A percentile compares a stretch with the other conserved stretches of the same genome.
Evolutionary conservation across 208 protist species (phyloP).

Genomic region (Balamuthia mandrillaris): DNA sequence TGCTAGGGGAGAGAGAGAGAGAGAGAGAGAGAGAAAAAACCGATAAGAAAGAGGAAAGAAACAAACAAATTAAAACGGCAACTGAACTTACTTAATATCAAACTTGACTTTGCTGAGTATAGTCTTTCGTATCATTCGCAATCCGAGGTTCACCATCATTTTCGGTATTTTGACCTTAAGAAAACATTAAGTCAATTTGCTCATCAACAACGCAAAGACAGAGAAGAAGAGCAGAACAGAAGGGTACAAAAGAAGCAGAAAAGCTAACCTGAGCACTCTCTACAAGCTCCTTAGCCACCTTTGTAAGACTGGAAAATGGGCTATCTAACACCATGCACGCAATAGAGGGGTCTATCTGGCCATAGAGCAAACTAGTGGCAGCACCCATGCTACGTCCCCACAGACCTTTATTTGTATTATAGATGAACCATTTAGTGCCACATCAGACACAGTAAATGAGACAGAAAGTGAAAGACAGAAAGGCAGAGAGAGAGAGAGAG

Average conservation of each 20-base stretch:
- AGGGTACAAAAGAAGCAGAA: background rate
- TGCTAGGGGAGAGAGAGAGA: background rate
- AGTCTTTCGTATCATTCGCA: constrained; percentile 79
- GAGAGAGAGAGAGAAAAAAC: background rate
- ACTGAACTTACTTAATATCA: constrained; percentile 80
- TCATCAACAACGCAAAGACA: background rate
- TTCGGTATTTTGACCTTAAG: constrained; percentile 70
- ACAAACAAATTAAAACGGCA: background rate
- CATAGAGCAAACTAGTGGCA: constrained; percentile 90
- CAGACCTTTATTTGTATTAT: no score
- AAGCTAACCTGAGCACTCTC: background rate
- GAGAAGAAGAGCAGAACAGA: background rate
- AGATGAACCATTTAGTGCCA: no score
- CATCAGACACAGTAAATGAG: no score
- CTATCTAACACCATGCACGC: constrained; percentile 87
- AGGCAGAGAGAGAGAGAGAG: no score
- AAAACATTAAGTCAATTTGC: background rate
- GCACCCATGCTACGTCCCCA: constrained; percentile 94
- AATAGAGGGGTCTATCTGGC: constrained; percentile 80
- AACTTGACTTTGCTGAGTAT: constrained; percentile 84
- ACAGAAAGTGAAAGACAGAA: no score
- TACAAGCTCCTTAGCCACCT: constrained; percentile 54
- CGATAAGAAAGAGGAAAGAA: background rate
- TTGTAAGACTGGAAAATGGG: constrained; percentile 83
- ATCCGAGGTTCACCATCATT: constrained; percentile 73